Percentiles rank a stretch among this genome's conserved stretches.
These are phyloP conservation scores for Schwanniomyces polymorphus DNA, from an alignment of 805 yeast species.

Conservation along the genomic window DNA sequence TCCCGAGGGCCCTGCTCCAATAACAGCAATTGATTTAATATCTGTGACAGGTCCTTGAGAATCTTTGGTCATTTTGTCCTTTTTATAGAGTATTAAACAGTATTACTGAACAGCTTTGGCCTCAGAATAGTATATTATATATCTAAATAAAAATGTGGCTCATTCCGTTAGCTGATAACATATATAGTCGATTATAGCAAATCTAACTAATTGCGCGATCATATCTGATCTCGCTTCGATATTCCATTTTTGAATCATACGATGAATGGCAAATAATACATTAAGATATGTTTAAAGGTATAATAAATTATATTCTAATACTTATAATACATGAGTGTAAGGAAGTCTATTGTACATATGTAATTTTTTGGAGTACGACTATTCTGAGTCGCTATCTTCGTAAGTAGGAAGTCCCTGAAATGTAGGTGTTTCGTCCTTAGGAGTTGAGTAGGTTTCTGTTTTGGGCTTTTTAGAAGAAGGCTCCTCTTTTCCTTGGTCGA, in stretches of 20 bases:
- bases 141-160: no score
- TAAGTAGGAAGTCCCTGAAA: conserved; percentile 40
- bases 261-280: no score
- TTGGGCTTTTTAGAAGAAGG: conserved; percentile 10
- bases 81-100: not conserved
- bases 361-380: not conserved
- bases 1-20: conserved; percentile 77
- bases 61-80: not conserved
- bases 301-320: not conserved
- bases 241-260: no score
- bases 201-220: no score
- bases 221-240: no score
- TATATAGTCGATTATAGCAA: no score
- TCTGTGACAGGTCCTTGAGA: not conserved
- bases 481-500: conserved; percentile 1
- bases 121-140: no score
- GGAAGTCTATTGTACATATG: not conserved
- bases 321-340: not conserved
- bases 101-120: no score
- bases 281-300: no score
- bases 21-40: conserved; percentile 49
- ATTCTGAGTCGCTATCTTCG: conserved; percentile 39
- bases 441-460: conserved; percentile 2
- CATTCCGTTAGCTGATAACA: no score
- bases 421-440: not conserved